Evolutionary conservation across 2,329 filamentous ascomycete species (phyloP), one percentile per base, ranked within the genome.

Genomic region (Hymenoscyphus scutula): DNA sequence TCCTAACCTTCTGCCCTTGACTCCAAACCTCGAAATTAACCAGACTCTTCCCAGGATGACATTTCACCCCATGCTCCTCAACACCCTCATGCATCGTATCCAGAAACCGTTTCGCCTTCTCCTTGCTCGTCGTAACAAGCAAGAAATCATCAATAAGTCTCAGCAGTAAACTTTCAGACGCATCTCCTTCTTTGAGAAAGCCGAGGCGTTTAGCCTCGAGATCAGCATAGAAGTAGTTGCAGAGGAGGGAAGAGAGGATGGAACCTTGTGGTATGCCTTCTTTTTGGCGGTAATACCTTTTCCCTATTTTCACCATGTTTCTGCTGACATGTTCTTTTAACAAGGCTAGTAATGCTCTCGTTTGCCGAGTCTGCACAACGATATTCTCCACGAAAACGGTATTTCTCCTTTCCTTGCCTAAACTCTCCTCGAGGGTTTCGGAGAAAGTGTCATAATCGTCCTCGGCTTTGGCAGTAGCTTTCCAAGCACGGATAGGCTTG

Each of bases 211-310:
- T 81, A 6, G 77, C 77, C 75, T 99, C 95, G 1, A 98, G 83
- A 65, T 95, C 87, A 5, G 91, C 93, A 73, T 99, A 99, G 75
- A 98, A 97, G 76, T 96, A 94, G 76, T 92, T 98, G 80, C 95
- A 98, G 5, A 99, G 81, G 48, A 92, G 81, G 53, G 89, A 90
- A 0, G 93, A 97, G 5, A 99, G 74, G 1, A 97, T 84, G 0
- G 93, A 97, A 7, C 95, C 95, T 75, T 99, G 95, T 0, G 95
- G 93, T 45, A 99, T 98, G 15, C 95, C 95, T 25, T 83, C 80
- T 74, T 88, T 94, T 74, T 99, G 95, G 27, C 91, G 85, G 74
- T 95, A 97, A 74, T 88, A 92, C 68, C 89, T 91, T 77, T 92
- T 94, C 56, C 92, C 93, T 45, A 98, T 88, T 72, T 90, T 92